Evolutionary conservation across 148 eudicot genomes (phyloP).

Genomic region (Euryodendron excelsum): DNA sequence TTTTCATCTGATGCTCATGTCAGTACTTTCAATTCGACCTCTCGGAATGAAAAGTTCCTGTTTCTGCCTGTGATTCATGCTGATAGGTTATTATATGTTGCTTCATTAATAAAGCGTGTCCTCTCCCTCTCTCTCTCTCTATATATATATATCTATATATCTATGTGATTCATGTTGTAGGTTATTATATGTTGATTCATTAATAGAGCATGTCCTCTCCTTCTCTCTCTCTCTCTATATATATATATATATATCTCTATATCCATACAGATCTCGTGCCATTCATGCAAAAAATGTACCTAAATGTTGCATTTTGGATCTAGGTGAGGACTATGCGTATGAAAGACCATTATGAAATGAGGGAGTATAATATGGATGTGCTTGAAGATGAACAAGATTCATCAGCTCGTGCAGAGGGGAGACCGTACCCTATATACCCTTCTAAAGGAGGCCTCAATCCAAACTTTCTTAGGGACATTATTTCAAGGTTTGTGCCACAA

Average conservation of each 20-base stretch:
- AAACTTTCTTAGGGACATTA: conserved; percentile 56
- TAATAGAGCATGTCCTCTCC: not conserved
- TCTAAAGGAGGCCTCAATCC: conserved; percentile 83
- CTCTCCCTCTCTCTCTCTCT: conserved; percentile 6
- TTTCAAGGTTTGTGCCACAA: conserved; percentile 54
- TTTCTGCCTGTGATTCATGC: not conserved
- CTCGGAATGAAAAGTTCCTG: not conserved
- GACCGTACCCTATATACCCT: conserved; percentile 85
- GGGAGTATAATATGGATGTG: conserved; percentile 74
- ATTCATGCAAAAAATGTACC: not conserved
- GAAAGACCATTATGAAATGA: conserved; percentile 81
- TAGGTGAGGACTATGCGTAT: conserved; percentile 65
- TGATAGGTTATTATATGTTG: not conserved
- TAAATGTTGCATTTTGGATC: conserved; percentile 17
- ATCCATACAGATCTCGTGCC: too few species aligned
- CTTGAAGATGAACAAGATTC: conserved; percentile 60
- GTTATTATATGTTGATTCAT: not conserved
- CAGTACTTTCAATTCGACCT: not conserved
- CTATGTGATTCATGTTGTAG: not conserved
- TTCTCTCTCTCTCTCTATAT: conserved; percentile 12
- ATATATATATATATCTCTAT: too few species aligned
- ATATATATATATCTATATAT: too few species aligned
- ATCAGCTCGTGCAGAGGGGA: conserved; percentile 47
- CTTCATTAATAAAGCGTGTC: not conserved
- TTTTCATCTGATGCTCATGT: not conserved